phyloP scores from a whole-genome alignment of 345 rosid species.

The Citrus unshiu region DNA sequence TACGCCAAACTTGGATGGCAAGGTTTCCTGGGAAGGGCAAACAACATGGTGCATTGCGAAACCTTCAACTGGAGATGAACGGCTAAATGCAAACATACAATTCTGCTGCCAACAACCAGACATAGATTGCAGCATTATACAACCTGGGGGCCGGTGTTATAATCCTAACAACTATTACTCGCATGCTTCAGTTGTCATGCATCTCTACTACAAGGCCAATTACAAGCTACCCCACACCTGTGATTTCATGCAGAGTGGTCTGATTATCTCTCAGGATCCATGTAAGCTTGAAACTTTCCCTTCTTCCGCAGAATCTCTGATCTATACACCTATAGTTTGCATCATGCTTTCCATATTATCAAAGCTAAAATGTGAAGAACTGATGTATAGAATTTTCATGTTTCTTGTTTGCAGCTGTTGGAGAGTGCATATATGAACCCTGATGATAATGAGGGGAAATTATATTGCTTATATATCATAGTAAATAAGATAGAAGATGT shows the following conservation, averaged over 20 bases:
- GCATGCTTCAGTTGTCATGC: slow-evolving; percentile 35
- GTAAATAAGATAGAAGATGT: not conserved
- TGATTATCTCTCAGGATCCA: not conserved
- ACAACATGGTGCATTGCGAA: slow-evolving; percentile 31
- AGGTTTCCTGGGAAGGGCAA: not conserved
- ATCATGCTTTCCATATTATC: too few species aligned
- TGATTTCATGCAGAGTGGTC: slow-evolving; percentile 27
- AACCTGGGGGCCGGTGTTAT: slow-evolving; percentile 33
- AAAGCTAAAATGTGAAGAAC: not conserved
- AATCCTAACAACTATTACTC: slow-evolving; percentile 15
- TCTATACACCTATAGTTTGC: too few species aligned
- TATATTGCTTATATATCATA: not conserved
- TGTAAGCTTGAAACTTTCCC: not conserved
- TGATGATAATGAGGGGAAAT: not conserved
- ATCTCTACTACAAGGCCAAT: slow-evolving; percentile 29
- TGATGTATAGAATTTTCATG: not conserved
- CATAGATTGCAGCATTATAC: slow-evolving; percentile 27
- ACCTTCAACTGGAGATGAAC: slow-evolving; percentile 14
- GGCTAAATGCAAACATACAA: slow-evolving; percentile 28
- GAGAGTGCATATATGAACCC: not conserved
- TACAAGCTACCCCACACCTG: slow-evolving; percentile 26
- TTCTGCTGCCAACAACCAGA: slow-evolving; percentile 25
- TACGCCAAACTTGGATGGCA: too few species aligned
- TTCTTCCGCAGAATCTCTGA: not conserved
- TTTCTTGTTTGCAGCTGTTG: slow-evolving; percentile 5